A percentile compares a stretch with the other conserved stretches of the same genome.
phyloP scores from a whole-genome alignment of 306 rosid species.

The Quercus bicolor region DNA sequence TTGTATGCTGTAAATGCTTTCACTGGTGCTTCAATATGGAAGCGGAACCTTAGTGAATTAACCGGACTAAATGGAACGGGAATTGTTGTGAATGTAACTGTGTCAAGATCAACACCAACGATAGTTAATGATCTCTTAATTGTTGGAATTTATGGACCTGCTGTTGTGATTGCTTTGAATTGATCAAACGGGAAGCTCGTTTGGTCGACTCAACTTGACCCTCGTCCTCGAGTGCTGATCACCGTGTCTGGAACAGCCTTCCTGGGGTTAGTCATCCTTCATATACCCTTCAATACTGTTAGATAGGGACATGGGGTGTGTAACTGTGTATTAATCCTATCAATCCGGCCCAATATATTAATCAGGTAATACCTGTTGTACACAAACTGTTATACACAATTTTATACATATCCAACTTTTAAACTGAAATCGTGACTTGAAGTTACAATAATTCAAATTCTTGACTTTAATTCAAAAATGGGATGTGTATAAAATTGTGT shows the following conservation, averaged over 20 bases:
- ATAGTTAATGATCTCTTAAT: constrained; percentile 20
- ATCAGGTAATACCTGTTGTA: no score
- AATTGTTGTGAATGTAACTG: constrained; percentile 29
- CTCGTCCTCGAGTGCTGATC: constrained; percentile 22
- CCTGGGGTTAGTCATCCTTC: constrained; percentile 22
- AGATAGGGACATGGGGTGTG: no score
- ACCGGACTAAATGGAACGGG: constrained; percentile 32
- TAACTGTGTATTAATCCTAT: no score
- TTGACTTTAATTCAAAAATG: no score
- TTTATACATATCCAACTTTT: no score
- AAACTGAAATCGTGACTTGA: no score
- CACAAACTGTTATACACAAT: no score
- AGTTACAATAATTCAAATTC: no score
- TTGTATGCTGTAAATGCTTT: constrained; percentile 30
- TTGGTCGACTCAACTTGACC: constrained; percentile 30
- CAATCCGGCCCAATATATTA: no score
- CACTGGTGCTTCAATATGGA: constrained; percentile 27
- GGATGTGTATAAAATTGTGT: no score
- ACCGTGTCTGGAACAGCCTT: constrained; percentile 36
- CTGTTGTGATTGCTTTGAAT: constrained; percentile 27
- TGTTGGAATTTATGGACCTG: constrained; percentile 37
- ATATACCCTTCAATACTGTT: no score
- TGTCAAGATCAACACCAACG: constrained; percentile 34
- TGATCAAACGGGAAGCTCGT: constrained; percentile 28
- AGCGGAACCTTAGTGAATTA: constrained; percentile 25